These are phyloP conservation scores for Trichosporon sp. DNA, from an alignment of 1,284 basidiomycete genomes.

Conservation along the genomic window DNA sequence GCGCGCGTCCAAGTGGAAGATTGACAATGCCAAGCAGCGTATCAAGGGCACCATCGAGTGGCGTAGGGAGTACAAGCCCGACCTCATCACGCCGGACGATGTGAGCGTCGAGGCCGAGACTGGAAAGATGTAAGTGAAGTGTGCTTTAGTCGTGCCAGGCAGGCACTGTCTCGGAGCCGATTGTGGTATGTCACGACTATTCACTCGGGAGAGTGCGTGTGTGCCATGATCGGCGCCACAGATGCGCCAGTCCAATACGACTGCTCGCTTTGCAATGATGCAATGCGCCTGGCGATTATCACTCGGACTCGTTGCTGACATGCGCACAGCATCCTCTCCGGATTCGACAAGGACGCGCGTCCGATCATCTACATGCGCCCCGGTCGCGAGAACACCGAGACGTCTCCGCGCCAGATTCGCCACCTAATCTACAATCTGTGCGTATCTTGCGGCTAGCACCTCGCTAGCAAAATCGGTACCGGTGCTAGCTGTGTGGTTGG, in stretches of 20 bases:
- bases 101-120: slow-evolving; percentile 67
- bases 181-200: not conserved
- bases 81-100: slow-evolving; percentile 71
- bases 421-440: slow-evolving; percentile 78
- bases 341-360: slow-evolving; percentile 73
- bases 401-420: slow-evolving; percentile 66
- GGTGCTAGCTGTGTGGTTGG: not conserved
- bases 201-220: not conserved
- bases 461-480: not conserved
- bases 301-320: not conserved
- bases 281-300: not conserved
- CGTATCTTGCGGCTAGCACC: slow-evolving; percentile 46
- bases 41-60: slow-evolving; percentile 72
- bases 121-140: slow-evolving; percentile 69
- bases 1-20: slow-evolving; percentile 75
- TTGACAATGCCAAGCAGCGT: slow-evolving; percentile 67
- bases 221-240: not conserved
- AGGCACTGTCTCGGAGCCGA: not conserved
- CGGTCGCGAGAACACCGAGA: slow-evolving; percentile 71
- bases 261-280: not conserved
- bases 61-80: slow-evolving; percentile 73
- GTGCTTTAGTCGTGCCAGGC: not conserved
- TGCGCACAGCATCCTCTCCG: slow-evolving; percentile 61
- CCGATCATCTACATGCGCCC: slow-evolving; percentile 80
- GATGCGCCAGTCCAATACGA: not conserved